Conservation (phyloP, 257 asterid species). For the Capsicum baccatum region DNA sequence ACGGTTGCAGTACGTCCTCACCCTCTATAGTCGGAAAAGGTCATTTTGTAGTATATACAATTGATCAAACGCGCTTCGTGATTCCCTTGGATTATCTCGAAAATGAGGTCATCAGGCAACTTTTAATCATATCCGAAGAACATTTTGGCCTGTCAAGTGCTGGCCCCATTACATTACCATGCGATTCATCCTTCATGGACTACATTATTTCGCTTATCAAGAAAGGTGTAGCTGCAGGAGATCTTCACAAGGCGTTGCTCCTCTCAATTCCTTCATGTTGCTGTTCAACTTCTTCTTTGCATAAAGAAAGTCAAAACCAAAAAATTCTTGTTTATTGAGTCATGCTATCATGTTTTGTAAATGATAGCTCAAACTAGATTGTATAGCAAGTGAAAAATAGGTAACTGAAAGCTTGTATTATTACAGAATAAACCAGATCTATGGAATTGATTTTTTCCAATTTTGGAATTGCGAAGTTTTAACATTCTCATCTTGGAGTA, state of each 20-base stretch:
- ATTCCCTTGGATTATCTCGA: not conserved
- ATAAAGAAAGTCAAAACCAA: too few species aligned
- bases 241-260: not conserved
- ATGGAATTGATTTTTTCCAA: too few species aligned
- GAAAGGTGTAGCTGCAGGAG: constrained; percentile 1
- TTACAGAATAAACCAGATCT: not conserved
- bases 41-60: not conserved
- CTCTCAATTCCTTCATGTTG: not conserved
- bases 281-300: too few species aligned
- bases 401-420: not conserved
- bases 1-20: not conserved
- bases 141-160: not conserved
- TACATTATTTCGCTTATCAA: not conserved
- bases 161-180: not conserved
- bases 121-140: not conserved
- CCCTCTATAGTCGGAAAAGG: constrained; percentile 1
- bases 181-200: not conserved
- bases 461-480: too few species aligned
- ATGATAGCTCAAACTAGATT: not conserved
- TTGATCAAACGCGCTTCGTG: not conserved
- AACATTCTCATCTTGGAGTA: too few species aligned
- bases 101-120: not conserved
- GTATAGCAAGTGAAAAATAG: not conserved
- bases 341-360: not conserved
- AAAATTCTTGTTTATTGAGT: not conserved